Base-by-base conservation (phyloP, 306 rosid species). In the Urtica urens region DNA sequence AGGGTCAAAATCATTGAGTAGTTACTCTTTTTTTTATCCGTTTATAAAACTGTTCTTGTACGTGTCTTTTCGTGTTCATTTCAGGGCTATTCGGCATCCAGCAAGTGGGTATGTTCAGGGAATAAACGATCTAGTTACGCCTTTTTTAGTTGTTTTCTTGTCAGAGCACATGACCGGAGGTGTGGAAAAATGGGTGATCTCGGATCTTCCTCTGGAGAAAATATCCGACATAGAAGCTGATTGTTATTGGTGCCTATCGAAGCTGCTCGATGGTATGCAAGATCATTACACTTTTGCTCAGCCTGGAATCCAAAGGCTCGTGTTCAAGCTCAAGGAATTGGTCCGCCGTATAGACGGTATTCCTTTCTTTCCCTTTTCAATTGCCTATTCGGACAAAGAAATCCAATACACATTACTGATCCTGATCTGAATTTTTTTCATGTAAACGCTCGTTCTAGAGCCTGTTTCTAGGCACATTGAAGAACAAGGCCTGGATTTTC, bases 31-130 rank as follows among this genome's bases (percentile, higher is more conserved):
- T n/a, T n/a, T n/a, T n/a, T n/a, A n/a, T n/a, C n/a, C n/a, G n/a
- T n/a, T n/a, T n/a, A n/a, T n/a, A n/a, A n/a, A n/a, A n/a, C n/a
- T n/a, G n/a, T n/a, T n/a, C n/a, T n/a, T 54, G 46, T 44, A 38
- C 55, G 38, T 67, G 63, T 61, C 42, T 43, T 63, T 38, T 37
- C 65, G 17, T 66, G n/a, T n/a, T n/a, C n/a, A 45, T 41, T 70
- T 57, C 74, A 88, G 96, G 96, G 94, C 96, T 38, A 88, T 88
- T 63, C 93, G 93, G 51, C 96, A 88, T 76, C 96, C 96, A 49
- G 96, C 96, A 49, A 88, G 96, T 70, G 96, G 96, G 65, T 88
- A 88, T 52, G 96, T 88, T 58, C 96, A 83, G 81, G 96, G 96
- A 65, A 88, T 88, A 83, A 88, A 88, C 64, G 96, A 88, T 66